Evolutionary conservation across 192 early-diverging fungal genomes (phyloP).

Genomic region (Backusella luteola): DNA sequence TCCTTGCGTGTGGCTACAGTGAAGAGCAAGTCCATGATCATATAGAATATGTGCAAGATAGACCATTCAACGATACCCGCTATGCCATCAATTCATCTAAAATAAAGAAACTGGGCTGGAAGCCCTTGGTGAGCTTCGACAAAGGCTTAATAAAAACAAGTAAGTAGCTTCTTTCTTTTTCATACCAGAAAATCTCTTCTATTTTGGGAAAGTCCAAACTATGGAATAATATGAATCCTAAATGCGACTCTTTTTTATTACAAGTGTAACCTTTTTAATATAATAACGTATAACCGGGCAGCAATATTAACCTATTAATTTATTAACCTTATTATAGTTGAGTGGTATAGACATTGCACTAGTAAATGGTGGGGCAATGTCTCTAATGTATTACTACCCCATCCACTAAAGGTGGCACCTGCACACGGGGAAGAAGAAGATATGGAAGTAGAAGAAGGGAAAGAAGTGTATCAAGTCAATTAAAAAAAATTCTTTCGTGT

Average conservation of each 20-base stretch:
- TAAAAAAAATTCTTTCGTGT: not conserved
- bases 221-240: not conserved
- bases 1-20: conserved; percentile 45
- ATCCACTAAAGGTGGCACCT: conserved; percentile 45
- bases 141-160: conserved; percentile 66
- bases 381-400: conserved; percentile 51
- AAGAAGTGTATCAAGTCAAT: not conserved
- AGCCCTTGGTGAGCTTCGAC: conserved; percentile 55
- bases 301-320: not conserved
- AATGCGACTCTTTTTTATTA: not conserved
- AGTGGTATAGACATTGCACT: conserved; percentile 52
- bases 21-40: conserved; percentile 39
- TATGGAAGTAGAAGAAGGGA: not conserved
- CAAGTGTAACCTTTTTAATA: not conserved
- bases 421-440: conserved; percentile 10
- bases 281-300: not conserved
- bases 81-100: conserved; percentile 75
- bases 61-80: conserved; percentile 73
- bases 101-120: conserved; percentile 70
- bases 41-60: conserved; percentile 71
- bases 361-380: conserved; percentile 63
- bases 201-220: not conserved
- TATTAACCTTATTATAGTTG: conserved; percentile 35
- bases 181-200: not conserved
- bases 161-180: conserved; percentile 32